Conservation (phyloP, 805 yeast species). For the Scheffersomyces coipomensis region DNA sequence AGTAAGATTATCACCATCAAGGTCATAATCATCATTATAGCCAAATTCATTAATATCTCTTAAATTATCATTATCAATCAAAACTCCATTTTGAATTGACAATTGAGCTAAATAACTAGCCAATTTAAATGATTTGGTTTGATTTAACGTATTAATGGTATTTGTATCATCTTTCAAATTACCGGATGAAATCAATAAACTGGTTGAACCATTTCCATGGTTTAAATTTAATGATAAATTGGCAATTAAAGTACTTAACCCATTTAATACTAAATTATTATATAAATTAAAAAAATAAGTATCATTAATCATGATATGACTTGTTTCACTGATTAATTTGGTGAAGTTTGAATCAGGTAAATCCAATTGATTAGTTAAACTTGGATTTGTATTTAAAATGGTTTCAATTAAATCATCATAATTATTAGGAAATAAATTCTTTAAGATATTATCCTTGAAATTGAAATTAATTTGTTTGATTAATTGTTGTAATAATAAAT, state of each 20-base stretch:
- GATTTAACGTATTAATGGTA: slow-evolving; percentile 10
- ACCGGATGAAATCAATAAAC: slow-evolving; percentile 6
- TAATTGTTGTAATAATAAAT: slow-evolving; percentile 22
- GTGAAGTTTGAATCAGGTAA: slow-evolving; percentile 33
- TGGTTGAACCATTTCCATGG: slow-evolving; percentile 2
- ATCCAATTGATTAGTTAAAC: slow-evolving; percentile 35
- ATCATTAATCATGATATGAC: slow-evolving; percentile 32
- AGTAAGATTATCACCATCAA: slow-evolving; percentile 2
- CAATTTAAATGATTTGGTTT: slow-evolving; percentile 38
- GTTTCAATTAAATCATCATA: slow-evolving; percentile 43
- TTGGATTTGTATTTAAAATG: slow-evolving; percentile 47
- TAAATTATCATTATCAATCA: slow-evolving; percentile 44
- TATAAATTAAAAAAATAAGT: slow-evolving; percentile 30
- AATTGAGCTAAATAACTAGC: slow-evolving; percentile 72
- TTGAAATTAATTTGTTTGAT: slow-evolving; percentile 17
- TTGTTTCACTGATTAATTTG: slow-evolving; percentile 46
- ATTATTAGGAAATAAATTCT: slow-evolving; percentile 35
- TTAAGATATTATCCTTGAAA: slow-evolving; percentile 13
- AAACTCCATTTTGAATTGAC: slow-evolving; percentile 59
- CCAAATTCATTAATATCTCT: too few species aligned
- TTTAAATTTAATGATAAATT: slow-evolving; percentile 29
- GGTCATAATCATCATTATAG: too few species aligned
- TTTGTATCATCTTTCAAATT: slow-evolving; percentile 12
- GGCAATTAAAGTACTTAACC: slow-evolving; percentile 32
- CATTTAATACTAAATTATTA: slow-evolving; percentile 28